Evolutionary conservation across 2,329 filamentous ascomycete genomes (phyloP).

Genomic region (Colletotrichum spinosum): DNA sequence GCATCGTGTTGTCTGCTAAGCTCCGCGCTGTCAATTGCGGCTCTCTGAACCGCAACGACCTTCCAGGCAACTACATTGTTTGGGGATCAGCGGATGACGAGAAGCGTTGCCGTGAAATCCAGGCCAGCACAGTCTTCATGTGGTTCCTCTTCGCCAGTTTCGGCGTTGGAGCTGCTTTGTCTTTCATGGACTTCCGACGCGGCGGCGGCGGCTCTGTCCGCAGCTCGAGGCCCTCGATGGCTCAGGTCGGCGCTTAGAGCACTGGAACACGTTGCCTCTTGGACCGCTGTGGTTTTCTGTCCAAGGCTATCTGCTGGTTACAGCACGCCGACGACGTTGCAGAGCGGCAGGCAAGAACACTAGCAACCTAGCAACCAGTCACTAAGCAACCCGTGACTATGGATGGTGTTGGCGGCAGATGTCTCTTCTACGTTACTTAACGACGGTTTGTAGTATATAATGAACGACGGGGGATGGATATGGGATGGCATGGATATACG

Average conservation of each 20-base stretch:
- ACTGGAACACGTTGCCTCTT: no score
- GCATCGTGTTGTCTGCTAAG: conserved; percentile 77
- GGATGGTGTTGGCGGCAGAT: conserved; percentile 29
- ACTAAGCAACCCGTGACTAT: background rate
- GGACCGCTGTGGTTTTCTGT: background rate
- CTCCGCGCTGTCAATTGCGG: conserved; percentile 77
- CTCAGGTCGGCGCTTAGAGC: conserved; percentile 63
- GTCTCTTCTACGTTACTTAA: conserved; percentile 29
- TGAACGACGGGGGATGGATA: conserved; percentile 28
- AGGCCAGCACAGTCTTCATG: conserved; percentile 80
- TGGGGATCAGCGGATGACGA: conserved; percentile 69
- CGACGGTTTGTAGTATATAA: conserved; percentile 29
- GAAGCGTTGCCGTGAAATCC: conserved; percentile 79
- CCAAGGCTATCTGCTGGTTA: background rate
- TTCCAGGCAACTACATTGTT: conserved; percentile 65
- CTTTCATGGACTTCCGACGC: conserved; percentile 64
- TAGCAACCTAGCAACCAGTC: background rate
- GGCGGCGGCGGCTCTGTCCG: conserved; percentile 58
- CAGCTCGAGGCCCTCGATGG: conserved; percentile 63
- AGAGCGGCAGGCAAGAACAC: no score
- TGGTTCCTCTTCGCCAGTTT: conserved; percentile 81
- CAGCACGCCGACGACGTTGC: no score
- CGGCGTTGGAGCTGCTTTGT: conserved; percentile 66
- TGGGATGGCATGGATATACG: conserved; percentile 28
- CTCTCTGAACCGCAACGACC: conserved; percentile 43